phyloP scores from a whole-genome alignment of 768 basidiomycete species.

The Dentipellis fragilis region DNA sequence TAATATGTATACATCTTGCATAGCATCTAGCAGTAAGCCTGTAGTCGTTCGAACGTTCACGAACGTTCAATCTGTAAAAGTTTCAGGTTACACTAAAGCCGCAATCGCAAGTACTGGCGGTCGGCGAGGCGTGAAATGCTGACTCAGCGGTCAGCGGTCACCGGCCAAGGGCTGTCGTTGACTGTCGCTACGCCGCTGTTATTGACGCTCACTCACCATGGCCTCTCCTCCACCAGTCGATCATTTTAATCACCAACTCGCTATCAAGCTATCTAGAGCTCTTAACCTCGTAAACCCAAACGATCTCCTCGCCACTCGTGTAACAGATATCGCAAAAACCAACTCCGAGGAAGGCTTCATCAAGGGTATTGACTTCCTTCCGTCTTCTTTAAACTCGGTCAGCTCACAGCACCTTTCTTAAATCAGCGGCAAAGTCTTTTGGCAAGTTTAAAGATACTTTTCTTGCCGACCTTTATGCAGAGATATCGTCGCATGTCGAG shows the following conservation, averaged over 20 bases:
- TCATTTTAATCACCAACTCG: constrained; percentile 57
- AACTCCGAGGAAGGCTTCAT: constrained; percentile 57
- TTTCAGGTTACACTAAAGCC: no score
- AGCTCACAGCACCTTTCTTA: not conserved
- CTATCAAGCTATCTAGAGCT: constrained; percentile 70
- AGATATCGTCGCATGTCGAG: constrained; percentile 64
- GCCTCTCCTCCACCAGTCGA: constrained; percentile 13
- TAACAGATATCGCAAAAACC: constrained; percentile 72
- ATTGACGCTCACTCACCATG: not conserved
- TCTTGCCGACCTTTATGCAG: constrained; percentile 67
- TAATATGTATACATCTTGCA: no score
- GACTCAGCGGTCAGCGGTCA: no score
- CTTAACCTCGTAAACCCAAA: constrained; percentile 79
- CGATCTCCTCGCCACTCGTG: constrained; percentile 67
- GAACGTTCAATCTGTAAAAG: no score
- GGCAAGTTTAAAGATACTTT: constrained; percentile 80
- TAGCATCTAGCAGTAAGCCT: no score
- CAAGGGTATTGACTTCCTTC: constrained; percentile 36
- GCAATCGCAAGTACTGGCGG: no score
- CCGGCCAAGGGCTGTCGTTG: no score
- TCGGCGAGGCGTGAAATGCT: no score
- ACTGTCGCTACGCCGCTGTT: no score
- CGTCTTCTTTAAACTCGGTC: not conserved
- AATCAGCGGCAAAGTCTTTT: constrained; percentile 64
- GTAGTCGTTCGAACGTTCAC: no score